Evolutionary conservation across 1,284 basidiomycete species (phyloP).

Genomic region (Malassezia japonica): DNA sequence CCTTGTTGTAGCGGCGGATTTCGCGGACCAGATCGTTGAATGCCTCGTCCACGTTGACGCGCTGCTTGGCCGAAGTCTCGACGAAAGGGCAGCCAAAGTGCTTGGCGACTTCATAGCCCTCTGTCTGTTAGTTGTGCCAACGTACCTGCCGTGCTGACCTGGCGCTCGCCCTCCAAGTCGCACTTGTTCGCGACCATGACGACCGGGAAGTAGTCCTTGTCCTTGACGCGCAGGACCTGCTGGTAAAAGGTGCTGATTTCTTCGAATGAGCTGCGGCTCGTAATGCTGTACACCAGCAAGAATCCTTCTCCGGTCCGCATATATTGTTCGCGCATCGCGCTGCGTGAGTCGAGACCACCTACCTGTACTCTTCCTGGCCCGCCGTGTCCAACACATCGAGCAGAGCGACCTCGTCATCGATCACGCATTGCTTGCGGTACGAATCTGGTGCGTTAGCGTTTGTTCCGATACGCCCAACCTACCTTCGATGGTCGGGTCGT

Average conservation of each 20-base stretch:
- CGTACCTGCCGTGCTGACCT: constrained; percentile 76
- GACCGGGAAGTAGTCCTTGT: constrained; percentile 91
- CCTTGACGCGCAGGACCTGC: constrained; percentile 75
- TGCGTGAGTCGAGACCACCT: too few species aligned
- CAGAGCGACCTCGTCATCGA: constrained; percentile 93
- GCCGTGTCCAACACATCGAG: constrained; percentile 97
- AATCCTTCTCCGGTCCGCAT: constrained; percentile 97
- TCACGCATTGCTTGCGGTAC: constrained; percentile 52
- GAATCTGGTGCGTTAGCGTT: constrained; percentile 29
- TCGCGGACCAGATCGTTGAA: constrained; percentile 92
- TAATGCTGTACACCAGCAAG: constrained; percentile 96
- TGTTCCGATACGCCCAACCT: constrained; percentile 21
- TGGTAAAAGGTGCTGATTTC: constrained; percentile 95
- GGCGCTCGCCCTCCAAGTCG: constrained; percentile 93
- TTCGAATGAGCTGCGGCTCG: constrained; percentile 93
- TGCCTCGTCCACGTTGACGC: constrained; percentile 98
- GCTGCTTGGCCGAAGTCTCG: constrained; percentile 95
- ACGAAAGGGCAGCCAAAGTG: constrained; percentile 95
- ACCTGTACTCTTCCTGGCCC: constrained; percentile 95
- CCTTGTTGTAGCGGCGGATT: constrained; percentile 85
- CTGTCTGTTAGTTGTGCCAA: constrained; percentile 51
- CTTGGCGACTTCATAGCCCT: constrained; percentile 93
- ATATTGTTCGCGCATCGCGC: constrained; percentile 94
- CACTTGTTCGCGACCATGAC: constrained; percentile 98
- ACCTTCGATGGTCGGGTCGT: constrained; percentile 95